These are phyloP conservation scores for Tylopilus sp. DNA, from an alignment of 768 basidiomycete species.

Conservation along the genomic window DNA sequence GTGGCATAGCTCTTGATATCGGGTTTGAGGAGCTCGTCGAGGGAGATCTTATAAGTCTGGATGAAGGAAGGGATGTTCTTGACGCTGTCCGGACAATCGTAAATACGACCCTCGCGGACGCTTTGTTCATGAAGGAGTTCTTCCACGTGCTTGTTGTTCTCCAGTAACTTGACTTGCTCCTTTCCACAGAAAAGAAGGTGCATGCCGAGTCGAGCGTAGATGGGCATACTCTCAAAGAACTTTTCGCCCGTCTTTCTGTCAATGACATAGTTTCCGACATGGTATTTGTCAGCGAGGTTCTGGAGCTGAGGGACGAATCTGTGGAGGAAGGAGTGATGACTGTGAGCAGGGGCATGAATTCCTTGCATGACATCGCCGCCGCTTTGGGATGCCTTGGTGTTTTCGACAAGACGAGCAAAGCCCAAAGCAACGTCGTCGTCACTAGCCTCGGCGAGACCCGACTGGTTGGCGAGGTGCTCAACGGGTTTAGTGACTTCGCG, in stretches of 20 bases:
- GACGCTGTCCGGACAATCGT: constrained; percentile 49
- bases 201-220: constrained; percentile 71
- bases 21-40: constrained; percentile 59
- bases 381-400: constrained; percentile 8
- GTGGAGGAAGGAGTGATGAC: constrained; percentile 38
- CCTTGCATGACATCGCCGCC: constrained; percentile 19
- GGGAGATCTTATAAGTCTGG: constrained; percentile 49
- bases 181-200: constrained; percentile 68
- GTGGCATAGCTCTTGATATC: constrained; percentile 57
- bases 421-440: constrained; percentile 21
- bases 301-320: constrained; percentile 54
- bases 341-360: constrained; percentile 35
- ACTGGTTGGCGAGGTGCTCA: constrained; percentile 24
- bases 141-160: constrained; percentile 44
- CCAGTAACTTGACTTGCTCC: constrained; percentile 47
- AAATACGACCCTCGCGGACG: constrained; percentile 52
- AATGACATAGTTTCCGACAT: constrained; percentile 58
- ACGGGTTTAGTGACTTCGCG: constrained; percentile 24
- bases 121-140: constrained; percentile 53
- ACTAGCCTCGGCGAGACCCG: constrained; percentile 16
- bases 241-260: constrained; percentile 45
- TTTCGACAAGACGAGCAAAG: constrained; percentile 19
- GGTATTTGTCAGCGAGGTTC: constrained; percentile 47
- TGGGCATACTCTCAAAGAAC: constrained; percentile 73
- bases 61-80: constrained; percentile 55